Evolutionary conservation across 768 basidiomycete species (phyloP).

Genomic region (Tulasnella sp.): DNA sequence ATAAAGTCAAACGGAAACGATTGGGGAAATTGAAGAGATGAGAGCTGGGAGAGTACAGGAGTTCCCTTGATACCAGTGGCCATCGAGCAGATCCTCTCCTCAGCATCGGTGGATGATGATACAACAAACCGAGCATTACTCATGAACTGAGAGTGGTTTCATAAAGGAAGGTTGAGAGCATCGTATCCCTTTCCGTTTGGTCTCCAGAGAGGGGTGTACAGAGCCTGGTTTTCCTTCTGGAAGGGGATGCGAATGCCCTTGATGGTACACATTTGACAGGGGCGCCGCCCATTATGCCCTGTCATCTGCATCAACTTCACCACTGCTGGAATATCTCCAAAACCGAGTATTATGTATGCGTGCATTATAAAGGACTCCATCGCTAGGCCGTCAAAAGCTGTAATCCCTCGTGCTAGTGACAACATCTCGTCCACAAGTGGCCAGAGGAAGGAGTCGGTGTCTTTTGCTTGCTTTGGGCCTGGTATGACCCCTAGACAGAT

Average conservation of each 20-base stretch:
- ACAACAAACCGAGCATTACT: constrained; percentile 33
- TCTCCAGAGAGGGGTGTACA: not conserved
- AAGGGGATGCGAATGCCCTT: constrained; percentile 30
- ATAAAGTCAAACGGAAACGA: constrained; percentile 50
- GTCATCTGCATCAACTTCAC: constrained; percentile 41
- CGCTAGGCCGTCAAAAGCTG: constrained; percentile 35
- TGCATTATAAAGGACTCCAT: constrained; percentile 33
- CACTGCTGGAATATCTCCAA: constrained; percentile 39
- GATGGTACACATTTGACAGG: constrained; percentile 43
- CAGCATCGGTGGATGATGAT: constrained; percentile 30
- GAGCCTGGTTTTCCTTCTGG: not conserved
- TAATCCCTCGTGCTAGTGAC: constrained; percentile 36
- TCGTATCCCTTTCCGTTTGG: constrained; percentile 32
- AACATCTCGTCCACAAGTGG: constrained; percentile 41
- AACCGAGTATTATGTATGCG: constrained; percentile 35
- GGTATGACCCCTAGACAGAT: constrained; percentile 46
- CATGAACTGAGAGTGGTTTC: constrained; percentile 36
- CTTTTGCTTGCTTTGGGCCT: constrained; percentile 44
- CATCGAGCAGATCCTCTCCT: constrained; percentile 33
- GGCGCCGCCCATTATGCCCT: constrained; percentile 41
- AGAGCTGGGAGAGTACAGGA: constrained; percentile 36
- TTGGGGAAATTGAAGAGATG: constrained; percentile 38
- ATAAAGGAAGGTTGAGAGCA: constrained; percentile 37
- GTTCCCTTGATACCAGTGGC: constrained; percentile 38
- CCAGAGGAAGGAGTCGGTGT: constrained; percentile 40